A percentile compares a stretch with the other conserved stretches of the same genome.
Conservation (phyloP, 2,329 filamentous ascomycete genomes). For the Helminthosporium solani region DNA sequence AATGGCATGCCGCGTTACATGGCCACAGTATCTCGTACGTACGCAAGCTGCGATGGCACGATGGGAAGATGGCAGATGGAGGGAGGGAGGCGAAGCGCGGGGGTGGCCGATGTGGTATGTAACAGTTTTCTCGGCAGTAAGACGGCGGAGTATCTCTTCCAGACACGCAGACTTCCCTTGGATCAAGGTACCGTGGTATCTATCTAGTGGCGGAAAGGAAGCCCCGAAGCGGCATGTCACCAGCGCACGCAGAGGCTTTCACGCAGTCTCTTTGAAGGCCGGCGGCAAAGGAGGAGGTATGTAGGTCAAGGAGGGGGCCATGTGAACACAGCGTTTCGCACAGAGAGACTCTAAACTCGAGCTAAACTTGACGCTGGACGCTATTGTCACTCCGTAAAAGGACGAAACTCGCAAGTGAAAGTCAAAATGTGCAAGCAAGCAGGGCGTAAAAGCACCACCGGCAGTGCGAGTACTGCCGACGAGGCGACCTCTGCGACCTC, state of each 20-base stretch:
- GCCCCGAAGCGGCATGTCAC: slow-evolving; percentile 32
- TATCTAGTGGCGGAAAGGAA: slow-evolving; percentile 20
- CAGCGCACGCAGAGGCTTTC: slow-evolving; percentile 23
- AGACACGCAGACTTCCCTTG: too few relatives aligned
- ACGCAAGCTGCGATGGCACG: slow-evolving; percentile 5
- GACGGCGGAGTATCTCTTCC: too few relatives aligned
- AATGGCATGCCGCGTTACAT: slow-evolving; percentile 18
- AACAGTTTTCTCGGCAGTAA: slow-evolving; percentile 5
- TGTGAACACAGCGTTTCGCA: slow-evolving; percentile 13
- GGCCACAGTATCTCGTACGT: background rate
- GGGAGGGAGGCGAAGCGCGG: too few relatives aligned
- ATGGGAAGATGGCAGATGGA: too few relatives aligned
- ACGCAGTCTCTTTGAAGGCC: slow-evolving; percentile 18
- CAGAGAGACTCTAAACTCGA: too few relatives aligned
- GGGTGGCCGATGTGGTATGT: slow-evolving; percentile 9
- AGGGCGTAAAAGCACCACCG: background rate
- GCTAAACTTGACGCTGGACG: too few relatives aligned
- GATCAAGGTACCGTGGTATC: slow-evolving; percentile 1
- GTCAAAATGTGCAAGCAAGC: too few relatives aligned
- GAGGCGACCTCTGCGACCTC: slow-evolving; percentile 9
- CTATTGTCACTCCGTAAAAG: too few relatives aligned
- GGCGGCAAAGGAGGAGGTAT: slow-evolving; percentile 28
- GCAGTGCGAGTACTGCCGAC: slow-evolving; percentile 21
- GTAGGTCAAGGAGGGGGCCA: slow-evolving; percentile 23
- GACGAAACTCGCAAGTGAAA: too few relatives aligned